These are phyloP conservation scores for Ambrosia hybrid DNA, from an alignment of 140 eudicot genomes.

Conservation along the genomic window DNA sequence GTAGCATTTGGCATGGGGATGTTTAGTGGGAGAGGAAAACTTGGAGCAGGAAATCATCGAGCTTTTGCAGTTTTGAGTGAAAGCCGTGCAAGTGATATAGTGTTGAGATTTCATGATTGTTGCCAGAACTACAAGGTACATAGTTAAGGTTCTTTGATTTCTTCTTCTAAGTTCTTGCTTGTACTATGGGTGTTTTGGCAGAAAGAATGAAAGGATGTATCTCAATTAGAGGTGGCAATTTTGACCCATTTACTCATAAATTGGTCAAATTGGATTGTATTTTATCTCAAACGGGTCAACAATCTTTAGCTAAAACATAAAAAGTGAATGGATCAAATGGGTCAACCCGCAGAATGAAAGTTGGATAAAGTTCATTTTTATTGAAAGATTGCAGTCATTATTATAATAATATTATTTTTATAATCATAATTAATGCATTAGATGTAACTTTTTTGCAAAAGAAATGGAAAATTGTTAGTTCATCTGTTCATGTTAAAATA, in stretches of 20 bases:
- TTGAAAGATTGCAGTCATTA: background rate
- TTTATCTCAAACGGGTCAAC: background rate
- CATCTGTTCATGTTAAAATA: background rate
- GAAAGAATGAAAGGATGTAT: too few species aligned
- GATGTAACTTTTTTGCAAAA: background rate
- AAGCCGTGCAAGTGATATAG: slow-evolving; percentile 89
- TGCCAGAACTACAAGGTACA: slow-evolving; percentile 93
- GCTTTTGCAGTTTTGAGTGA: slow-evolving; percentile 92
- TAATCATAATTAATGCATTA: background rate
- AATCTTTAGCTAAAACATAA: background rate
- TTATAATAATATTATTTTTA: background rate
- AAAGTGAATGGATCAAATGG: slow-evolving; percentile 1
- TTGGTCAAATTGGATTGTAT: background rate
- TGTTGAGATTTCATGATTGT: slow-evolving; percentile 91
- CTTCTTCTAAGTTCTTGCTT: background rate
- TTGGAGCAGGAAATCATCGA: slow-evolving; percentile 79
- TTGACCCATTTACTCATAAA: background rate
- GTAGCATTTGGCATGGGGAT: slow-evolving; percentile 98
- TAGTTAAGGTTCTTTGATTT: background rate
- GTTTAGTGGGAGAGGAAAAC: slow-evolving; percentile 79
- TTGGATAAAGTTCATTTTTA: background rate
- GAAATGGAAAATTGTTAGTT: background rate
- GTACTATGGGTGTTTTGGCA: too few species aligned
- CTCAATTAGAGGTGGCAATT: too few species aligned
- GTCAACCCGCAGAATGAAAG: background rate